Evolutionary conservation across 1,284 basidiomycete genomes (phyloP).

Genomic region (Rhizoctonia solani): DNA sequence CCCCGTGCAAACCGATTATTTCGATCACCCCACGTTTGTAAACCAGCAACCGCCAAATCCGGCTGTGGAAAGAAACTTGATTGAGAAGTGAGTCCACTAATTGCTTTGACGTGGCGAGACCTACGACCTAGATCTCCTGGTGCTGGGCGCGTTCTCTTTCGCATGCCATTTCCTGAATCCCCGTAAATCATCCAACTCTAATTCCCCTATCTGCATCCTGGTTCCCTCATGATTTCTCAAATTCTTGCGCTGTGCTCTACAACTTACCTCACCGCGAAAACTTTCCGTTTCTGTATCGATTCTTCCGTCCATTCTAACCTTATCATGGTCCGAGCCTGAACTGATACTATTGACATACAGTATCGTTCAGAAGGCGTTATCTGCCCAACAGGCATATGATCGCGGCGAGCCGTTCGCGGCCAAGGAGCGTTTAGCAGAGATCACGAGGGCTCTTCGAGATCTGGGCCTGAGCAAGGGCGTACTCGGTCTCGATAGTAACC

Average conservation of each 20-base stretch:
- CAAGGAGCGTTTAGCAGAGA: constrained; percentile 29
- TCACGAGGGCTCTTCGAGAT: constrained; percentile 15
- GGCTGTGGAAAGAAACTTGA: not conserved
- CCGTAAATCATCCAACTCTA: constrained; percentile 26
- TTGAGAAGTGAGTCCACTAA: constrained; percentile 24
- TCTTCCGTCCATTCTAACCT: constrained; percentile 6
- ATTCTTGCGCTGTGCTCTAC: not conserved
- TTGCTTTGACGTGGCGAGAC: constrained; percentile 23
- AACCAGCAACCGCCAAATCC: not conserved
- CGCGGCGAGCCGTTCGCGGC: constrained; percentile 20
- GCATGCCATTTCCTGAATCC: constrained; percentile 1
- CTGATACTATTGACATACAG: constrained; percentile 14
- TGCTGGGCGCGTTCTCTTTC: not conserved
- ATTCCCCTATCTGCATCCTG: constrained; percentile 22
- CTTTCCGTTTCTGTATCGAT: too few species aligned
- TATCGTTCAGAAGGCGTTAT: constrained; percentile 28
- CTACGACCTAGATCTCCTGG: not conserved
- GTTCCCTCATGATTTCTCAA: not conserved
- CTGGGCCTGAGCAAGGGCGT: constrained; percentile 25
- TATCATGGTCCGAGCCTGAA: constrained; percentile 3
- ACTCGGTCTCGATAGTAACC: constrained; percentile 14
- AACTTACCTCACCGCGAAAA: not conserved
- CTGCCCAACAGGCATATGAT: constrained; percentile 27
- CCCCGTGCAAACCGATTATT: not conserved
- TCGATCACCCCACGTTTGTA: not conserved